phyloP scores from a whole-genome alignment of 2,329 filamentous ascomycete species.

The Thielaviopsis populi region DNA sequence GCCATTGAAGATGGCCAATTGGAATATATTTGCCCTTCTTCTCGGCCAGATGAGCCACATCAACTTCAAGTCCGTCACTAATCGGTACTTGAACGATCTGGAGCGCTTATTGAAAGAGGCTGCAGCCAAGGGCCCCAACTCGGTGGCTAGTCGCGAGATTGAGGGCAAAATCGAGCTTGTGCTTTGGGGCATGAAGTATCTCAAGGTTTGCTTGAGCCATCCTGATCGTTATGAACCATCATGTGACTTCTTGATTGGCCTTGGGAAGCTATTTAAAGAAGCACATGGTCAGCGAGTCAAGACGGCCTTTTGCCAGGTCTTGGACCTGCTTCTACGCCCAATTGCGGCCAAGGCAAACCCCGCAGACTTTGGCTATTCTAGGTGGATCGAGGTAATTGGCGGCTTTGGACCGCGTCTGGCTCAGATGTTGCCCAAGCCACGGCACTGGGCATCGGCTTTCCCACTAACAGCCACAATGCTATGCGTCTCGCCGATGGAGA shows the following conservation, averaged over 20 bases:
- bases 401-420: constrained; percentile 62
- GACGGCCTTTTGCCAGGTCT: constrained; percentile 81
- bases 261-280: constrained; percentile 69
- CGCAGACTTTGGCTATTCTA: constrained; percentile 61
- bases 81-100: constrained; percentile 68
- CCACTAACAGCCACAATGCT: constrained; percentile 75
- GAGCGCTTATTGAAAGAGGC: constrained; percentile 64
- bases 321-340: constrained; percentile 73
- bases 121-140: constrained; percentile 49
- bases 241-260: constrained; percentile 71
- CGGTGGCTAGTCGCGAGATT: constrained; percentile 42
- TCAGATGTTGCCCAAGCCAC: constrained; percentile 78
- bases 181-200: constrained; percentile 78
- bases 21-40: constrained; percentile 83
- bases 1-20: constrained; percentile 78
- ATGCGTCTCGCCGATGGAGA: constrained; percentile 74
- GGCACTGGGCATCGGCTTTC: constrained; percentile 82
- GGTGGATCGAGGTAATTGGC: constrained; percentile 75
- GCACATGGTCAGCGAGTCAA: constrained; percentile 85
- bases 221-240: constrained; percentile 68
- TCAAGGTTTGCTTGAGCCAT: constrained; percentile 60
- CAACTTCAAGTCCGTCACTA: constrained; percentile 72
- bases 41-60: constrained; percentile 93
- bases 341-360: constrained; percentile 67
- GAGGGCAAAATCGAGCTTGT: constrained; percentile 79